Percentiles rank a stretch among this genome's conserved stretches.
Conservation (phyloP, 441 rosid species). For the Viola pubescens region DNA sequence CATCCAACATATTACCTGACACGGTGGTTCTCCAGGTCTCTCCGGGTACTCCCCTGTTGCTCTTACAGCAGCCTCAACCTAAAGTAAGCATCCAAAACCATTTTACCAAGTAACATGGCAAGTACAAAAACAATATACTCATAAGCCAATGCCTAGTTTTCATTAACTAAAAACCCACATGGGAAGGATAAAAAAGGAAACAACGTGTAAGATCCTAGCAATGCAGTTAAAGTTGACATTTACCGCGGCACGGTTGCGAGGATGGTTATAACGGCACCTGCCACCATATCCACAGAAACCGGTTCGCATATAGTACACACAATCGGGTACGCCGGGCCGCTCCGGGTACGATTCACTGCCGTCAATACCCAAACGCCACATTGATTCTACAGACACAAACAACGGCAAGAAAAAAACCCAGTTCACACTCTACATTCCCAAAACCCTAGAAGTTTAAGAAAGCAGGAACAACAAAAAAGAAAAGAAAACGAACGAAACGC, state of each 20-base stretch:
- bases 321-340: constrained; percentile 69
- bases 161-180: not conserved
- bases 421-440: constrained; percentile 9
- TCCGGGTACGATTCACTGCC: constrained; percentile 58
- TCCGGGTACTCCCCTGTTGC: constrained; percentile 92
- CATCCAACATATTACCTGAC: constrained; percentile 46
- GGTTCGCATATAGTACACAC: constrained; percentile 91
- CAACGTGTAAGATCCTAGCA: not conserved
- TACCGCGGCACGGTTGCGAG: constrained; percentile 84
- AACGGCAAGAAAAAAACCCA: constrained; percentile 20
- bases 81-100: not conserved
- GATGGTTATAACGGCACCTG: constrained; percentile 91
- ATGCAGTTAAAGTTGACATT: constrained; percentile 2
- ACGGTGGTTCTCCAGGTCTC: constrained; percentile 68
- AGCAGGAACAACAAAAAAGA: not conserved
- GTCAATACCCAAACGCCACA: constrained; percentile 62
- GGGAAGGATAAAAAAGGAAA: not conserved
- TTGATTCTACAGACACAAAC: constrained; percentile 46
- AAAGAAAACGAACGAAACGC: constrained; percentile 18
- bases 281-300: constrained; percentile 69
- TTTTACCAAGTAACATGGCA: constrained; percentile 8
- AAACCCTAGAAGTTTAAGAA: constrained; percentile 30
- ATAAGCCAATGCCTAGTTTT: not conserved
- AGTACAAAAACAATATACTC: constrained; percentile 1
- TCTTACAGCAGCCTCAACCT: constrained; percentile 92